These are phyloP conservation scores for Misopates orontium DNA, from an alignment of 257 asterid species.

Conservation along the genomic window DNA sequence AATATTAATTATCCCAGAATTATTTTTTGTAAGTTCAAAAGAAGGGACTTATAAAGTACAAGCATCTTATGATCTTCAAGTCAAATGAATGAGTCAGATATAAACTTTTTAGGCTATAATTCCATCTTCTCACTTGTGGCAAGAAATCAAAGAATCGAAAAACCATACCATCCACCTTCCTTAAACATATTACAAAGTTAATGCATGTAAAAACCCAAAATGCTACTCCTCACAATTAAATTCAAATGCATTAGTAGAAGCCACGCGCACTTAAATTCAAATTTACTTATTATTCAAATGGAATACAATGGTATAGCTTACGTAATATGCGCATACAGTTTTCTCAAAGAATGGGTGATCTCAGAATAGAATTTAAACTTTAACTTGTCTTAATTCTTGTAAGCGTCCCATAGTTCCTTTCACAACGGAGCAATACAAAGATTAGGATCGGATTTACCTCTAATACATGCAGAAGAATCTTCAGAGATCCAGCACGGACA, in stretches of 20 bases:
- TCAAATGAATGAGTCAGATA: not conserved
- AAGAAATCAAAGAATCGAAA: constrained; percentile 19
- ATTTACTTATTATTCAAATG: not conserved
- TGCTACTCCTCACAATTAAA: not conserved
- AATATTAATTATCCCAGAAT: not conserved
- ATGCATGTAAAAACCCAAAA: not conserved
- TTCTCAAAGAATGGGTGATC: constrained; percentile 1
- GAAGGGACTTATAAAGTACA: not conserved
- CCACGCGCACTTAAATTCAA: not conserved
- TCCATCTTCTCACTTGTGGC: not conserved
- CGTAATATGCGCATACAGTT: not conserved
- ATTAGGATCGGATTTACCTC: constrained; percentile 54
- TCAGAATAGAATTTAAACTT: not conserved
- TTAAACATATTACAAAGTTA: not conserved
- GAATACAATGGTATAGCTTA: not conserved
- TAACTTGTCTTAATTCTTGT: not conserved
- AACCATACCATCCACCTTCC: not conserved
- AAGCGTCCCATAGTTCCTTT: not conserved
- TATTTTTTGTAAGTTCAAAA: not conserved
- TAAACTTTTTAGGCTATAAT: not conserved
- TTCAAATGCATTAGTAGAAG: not conserved
- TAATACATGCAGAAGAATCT: constrained; percentile 89
- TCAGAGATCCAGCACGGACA: constrained; percentile 81
- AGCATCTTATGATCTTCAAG: not conserved
- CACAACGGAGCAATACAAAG: not conserved